Evolutionary conservation across 352 stramenopile genomes (phyloP).

Genomic region (Globisporangium canariense): DNA sequence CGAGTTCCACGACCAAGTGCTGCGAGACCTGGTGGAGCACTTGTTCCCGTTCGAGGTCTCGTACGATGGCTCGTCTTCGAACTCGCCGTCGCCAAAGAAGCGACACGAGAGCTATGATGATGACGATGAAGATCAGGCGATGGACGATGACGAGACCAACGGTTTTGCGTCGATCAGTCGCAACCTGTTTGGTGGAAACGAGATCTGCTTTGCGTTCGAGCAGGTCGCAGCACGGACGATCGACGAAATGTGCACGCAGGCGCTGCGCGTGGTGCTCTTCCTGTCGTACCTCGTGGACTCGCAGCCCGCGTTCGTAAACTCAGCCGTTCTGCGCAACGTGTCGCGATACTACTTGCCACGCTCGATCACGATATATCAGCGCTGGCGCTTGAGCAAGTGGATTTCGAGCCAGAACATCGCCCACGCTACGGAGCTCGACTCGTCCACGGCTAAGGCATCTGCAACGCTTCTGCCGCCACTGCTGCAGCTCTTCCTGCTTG

Average conservation of each 20-base stretch:
- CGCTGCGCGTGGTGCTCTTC: constrained; percentile 62
- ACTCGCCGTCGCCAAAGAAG: constrained; percentile 23
- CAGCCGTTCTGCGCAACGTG: constrained; percentile 36
- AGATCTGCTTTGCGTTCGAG: constrained; percentile 58
- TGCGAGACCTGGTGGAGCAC: constrained; percentile 54
- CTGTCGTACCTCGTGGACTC: constrained; percentile 61
- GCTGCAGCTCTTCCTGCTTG: constrained; percentile 60
- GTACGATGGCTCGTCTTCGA: constrained; percentile 20
- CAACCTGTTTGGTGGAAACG: constrained; percentile 42
- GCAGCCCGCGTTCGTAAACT: constrained; percentile 47
- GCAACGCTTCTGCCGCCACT: constrained; percentile 51
- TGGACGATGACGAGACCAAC: constrained; percentile 24
- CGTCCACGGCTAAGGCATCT: constrained; percentile 33
- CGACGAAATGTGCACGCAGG: constrained; percentile 60
- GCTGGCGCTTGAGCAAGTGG: constrained; percentile 65
- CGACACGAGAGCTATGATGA: constrained; percentile 21
- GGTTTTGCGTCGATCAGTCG: constrained; percentile 15
- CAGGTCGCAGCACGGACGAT: constrained; percentile 57
- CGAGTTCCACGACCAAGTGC: constrained; percentile 50
- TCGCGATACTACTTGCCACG: constrained; percentile 46
- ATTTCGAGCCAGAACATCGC: constrained; percentile 56
- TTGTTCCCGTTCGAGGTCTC: constrained; percentile 48
- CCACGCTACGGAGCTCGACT: constrained; percentile 44
- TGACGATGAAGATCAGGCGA: constrained; percentile 32
- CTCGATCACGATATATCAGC: constrained; percentile 66